Percentiles rank a stretch among this genome's conserved stretches.
Conservation (phyloP, 2,329 filamentous ascomycete genomes). For the Aphanocladium album region DNA sequence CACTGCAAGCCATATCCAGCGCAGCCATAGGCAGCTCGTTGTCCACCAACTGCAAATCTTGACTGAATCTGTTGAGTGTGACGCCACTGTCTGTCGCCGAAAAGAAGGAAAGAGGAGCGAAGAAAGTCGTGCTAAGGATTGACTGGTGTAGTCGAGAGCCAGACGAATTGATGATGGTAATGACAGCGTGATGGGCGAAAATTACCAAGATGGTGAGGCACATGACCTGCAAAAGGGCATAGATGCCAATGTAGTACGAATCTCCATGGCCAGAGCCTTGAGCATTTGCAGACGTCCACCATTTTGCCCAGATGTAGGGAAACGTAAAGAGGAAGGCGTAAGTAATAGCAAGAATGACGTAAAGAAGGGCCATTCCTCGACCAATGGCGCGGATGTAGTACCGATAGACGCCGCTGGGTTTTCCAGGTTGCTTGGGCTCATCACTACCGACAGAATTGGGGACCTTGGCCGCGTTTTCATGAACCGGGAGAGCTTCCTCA, state of each 20-base stretch:
- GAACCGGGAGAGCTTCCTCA: neutral
- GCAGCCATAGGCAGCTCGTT: constrained; percentile 32
- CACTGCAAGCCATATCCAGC: constrained; percentile 21
- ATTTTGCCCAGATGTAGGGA: constrained; percentile 28
- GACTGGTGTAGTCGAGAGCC: constrained; percentile 24
- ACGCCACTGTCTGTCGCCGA: constrained; percentile 36
- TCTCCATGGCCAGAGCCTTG: constrained; percentile 8
- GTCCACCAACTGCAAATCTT: constrained; percentile 40
- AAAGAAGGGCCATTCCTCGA: too few relatives aligned
- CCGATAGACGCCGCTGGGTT: constrained; percentile 15
- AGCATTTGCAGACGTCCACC: constrained; percentile 22
- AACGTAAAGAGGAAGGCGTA: constrained; percentile 18
- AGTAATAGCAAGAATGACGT: neutral
- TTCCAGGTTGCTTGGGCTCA: too few relatives aligned
- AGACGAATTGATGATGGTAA: neutral
- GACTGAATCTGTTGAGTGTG: constrained; percentile 39
- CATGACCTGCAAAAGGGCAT: neutral
- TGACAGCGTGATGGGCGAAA: too few relatives aligned
- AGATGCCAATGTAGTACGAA: neutral
- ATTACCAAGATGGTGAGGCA: neutral
- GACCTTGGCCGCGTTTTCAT: too few relatives aligned
- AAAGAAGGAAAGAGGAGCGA: constrained; percentile 38
- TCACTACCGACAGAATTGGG: too few relatives aligned
- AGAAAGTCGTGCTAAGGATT: constrained; percentile 28
- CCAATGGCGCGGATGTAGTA: constrained; percentile 21